These are phyloP conservation scores for Glomus cerebriforme DNA, from an alignment of 192 early-diverging fungal species.

Conservation along the genomic window DNA sequence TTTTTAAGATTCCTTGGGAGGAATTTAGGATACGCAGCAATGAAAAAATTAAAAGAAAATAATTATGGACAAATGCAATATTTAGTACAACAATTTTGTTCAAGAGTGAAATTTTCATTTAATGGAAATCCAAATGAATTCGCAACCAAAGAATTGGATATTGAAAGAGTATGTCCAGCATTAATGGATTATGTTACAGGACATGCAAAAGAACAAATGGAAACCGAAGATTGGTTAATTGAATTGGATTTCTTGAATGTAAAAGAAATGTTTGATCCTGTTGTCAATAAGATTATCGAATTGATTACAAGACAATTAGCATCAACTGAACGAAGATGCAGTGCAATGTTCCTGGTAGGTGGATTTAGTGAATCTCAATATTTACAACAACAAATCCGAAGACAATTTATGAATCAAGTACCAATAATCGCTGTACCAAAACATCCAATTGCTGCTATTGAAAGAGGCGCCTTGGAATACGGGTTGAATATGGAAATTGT, in stretches of 20 bases:
- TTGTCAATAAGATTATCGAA: slow-evolving; percentile 53
- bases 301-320: slow-evolving; percentile 54
- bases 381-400: slow-evolving; percentile 47
- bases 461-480: slow-evolving; percentile 45
- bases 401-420: slow-evolving; percentile 46
- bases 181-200: slow-evolving; percentile 35
- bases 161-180: slow-evolving; percentile 31
- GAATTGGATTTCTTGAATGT: slow-evolving; percentile 50
- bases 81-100: slow-evolving; percentile 29
- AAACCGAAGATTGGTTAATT: slow-evolving; percentile 52
- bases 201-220: slow-evolving; percentile 43
- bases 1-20: slow-evolving; percentile 49
- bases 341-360: slow-evolving; percentile 60
- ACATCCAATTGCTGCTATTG: slow-evolving; percentile 54
- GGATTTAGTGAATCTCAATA: slow-evolving; percentile 58
- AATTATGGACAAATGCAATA: slow-evolving; percentile 32
- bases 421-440: slow-evolving; percentile 56
- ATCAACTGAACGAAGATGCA: slow-evolving; percentile 42
- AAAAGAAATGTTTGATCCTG: slow-evolving; percentile 59
- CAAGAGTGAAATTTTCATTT: slow-evolving; percentile 23
- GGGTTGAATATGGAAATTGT: slow-evolving; percentile 26
- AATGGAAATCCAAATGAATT: slow-evolving; percentile 22
- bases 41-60: slow-evolving; percentile 41
- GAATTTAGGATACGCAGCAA: slow-evolving; percentile 46
- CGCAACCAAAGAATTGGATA: slow-evolving; percentile 14